Evolutionary conservation across 208 protist genomes (phyloP).

Genomic region (Leishmania aethiopica): DNA sequence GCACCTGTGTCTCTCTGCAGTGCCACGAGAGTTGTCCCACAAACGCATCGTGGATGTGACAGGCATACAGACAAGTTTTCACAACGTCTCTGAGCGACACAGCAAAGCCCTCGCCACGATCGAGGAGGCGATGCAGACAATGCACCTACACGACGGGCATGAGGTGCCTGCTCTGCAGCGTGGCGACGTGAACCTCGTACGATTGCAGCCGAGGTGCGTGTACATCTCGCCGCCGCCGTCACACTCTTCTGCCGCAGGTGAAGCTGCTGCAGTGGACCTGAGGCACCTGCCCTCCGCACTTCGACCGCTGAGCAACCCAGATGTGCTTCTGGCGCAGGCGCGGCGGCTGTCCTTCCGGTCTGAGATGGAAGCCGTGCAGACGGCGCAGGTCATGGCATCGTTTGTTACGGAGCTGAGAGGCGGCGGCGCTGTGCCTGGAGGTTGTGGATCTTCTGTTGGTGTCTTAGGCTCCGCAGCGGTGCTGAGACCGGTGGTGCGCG

Average conservation of each 20-base stretch:
- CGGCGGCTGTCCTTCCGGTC: slow-evolving; percentile 45
- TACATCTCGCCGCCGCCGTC: slow-evolving; percentile 23
- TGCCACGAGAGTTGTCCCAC: slow-evolving; percentile 39
- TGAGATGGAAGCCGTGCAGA: slow-evolving; percentile 60
- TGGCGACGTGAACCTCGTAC: slow-evolving; percentile 60
- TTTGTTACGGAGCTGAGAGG: slow-evolving; percentile 18
- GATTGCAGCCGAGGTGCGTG: slow-evolving; percentile 49
- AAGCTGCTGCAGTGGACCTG: slow-evolving; percentile 2
- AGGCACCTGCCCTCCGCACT: slow-evolving; percentile 10
- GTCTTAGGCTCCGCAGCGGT: not conserved
- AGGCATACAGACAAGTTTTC: slow-evolving; percentile 69
- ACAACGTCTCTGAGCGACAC: slow-evolving; percentile 50
- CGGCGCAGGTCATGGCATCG: slow-evolving; percentile 61
- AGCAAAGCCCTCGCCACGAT: slow-evolving; percentile 34
- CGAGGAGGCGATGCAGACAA: slow-evolving; percentile 65
- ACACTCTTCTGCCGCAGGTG: not conserved
- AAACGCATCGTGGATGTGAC: slow-evolving; percentile 74
- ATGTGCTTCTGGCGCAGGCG: slow-evolving; percentile 29
- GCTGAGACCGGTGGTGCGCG: slow-evolving; percentile 49
- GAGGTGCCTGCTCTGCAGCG: slow-evolving; percentile 76
- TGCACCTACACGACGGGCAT: slow-evolving; percentile 84
- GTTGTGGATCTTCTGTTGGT: not conserved
- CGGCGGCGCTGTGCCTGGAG: not conserved
- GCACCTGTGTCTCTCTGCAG: slow-evolving; percentile 28
- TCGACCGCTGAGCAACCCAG: slow-evolving; percentile 50